These are phyloP conservation scores for Ascochyta fabae DNA, from an alignment of 2,329 filamentous ascomycete genomes.

Conservation along the genomic window DNA sequence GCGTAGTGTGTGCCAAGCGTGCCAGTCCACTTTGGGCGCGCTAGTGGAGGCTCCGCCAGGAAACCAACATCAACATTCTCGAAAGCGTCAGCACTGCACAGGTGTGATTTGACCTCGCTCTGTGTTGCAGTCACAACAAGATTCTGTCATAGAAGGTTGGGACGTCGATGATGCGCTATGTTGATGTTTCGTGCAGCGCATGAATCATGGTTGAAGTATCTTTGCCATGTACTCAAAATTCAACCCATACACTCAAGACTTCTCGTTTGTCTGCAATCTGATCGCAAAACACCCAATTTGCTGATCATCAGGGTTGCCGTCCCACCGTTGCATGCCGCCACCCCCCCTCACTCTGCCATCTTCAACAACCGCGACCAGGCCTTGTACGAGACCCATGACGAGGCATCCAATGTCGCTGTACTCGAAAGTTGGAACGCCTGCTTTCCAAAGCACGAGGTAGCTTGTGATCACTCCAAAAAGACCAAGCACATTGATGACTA, in stretches of 20 bases:
- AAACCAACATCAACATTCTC: background rate
- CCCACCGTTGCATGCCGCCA: too few species aligned
- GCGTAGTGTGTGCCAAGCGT: conserved; percentile 12
- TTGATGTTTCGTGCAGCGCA: too few species aligned
- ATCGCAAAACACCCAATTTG: background rate
- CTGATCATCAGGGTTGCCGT: background rate
- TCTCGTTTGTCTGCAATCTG: too few species aligned
- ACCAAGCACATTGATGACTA: background rate
- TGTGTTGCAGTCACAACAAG: too few species aligned
- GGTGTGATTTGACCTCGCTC: too few species aligned
- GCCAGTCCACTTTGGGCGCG: conserved; percentile 7
- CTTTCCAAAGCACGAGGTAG: too few species aligned
- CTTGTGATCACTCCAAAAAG: background rate
- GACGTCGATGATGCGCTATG: too few species aligned
- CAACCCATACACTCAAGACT: too few species aligned
- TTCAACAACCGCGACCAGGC: background rate
- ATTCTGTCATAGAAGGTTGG: too few species aligned
- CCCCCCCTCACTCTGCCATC: background rate
- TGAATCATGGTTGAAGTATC: too few species aligned
- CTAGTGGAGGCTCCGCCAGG: background rate
- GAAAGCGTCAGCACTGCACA: too few species aligned
- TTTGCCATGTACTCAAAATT: too few species aligned
- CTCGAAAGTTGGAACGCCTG: background rate
- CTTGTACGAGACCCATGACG: background rate
- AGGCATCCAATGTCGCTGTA: background rate